These are phyloP conservation scores for Hyaloscypha bicolor DNA, from an alignment of 495 filamentous ascomycete species.

Conservation along the genomic window DNA sequence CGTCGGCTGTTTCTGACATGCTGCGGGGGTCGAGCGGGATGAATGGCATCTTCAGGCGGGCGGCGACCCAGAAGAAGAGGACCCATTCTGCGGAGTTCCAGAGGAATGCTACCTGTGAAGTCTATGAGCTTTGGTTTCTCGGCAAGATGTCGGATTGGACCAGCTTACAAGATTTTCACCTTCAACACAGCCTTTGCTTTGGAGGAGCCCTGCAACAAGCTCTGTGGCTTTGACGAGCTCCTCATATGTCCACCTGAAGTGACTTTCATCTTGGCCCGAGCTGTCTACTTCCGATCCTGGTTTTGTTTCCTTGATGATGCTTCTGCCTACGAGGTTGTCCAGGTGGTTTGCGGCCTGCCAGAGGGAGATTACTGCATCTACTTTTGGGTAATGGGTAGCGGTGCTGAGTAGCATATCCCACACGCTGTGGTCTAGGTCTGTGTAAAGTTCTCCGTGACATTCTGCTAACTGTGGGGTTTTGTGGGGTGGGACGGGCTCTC, in stretches of 20 bases:
- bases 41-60: conserved; percentile 2
- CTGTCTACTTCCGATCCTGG: neutral
- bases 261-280: neutral
- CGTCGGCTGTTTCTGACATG: neutral
- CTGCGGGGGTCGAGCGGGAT: conserved; percentile 3
- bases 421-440: neutral
- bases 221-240: neutral
- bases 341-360: neutral
- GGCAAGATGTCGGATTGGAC: neutral
- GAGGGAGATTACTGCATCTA: neutral
- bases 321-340: neutral
- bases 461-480: neutral
- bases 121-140: neutral
- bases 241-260: neutral
- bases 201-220: neutral
- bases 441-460: neutral
- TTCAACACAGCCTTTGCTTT: neutral
- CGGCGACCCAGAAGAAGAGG: conserved; percentile 14
- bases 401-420: neutral
- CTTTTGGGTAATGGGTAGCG: neutral
- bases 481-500: neutral
- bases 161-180: neutral
- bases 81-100: conserved; percentile 14
- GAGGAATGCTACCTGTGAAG: neutral
- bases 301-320: no score